Evolutionary conservation across 768 basidiomycete genomes (phyloP), one percentile per base, ranked within the genome.

Genomic region (Brasilioporus rufonigricans): DNA sequence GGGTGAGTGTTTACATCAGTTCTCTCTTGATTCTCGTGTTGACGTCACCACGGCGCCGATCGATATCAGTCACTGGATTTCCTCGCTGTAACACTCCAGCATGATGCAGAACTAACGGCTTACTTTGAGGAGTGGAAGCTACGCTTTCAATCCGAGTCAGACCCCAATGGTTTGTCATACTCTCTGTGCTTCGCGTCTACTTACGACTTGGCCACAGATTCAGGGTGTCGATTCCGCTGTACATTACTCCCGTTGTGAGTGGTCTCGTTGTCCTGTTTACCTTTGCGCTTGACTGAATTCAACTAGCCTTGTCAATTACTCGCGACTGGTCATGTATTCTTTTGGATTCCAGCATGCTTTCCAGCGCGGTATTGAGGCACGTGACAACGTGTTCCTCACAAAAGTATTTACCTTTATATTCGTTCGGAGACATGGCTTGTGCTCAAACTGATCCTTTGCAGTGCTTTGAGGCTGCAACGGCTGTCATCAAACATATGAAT

Each of bases 301-400:
- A 38, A 32, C 44, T 51, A 91, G 89, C 78, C 77, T 89, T 40
- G 85, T 87, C 53, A 81, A 76, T 27, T 92, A 91, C 62, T 87
- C 87, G 33, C 78, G 90, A 16, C 81, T 92, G 12, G 90, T 92
- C 46, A 89, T 91, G 87, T 90, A 82, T 64, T 91, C 90, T 0
- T 91, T 92, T 61, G 89, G 87, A 5, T 91, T 91, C 72, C 89
- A 92, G 59, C 86, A 91, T 61, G 89, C 89, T 2, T 90, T 82
- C 68, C 81, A 85, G 59, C 80, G 86, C 9, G 87, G 88, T 1
- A 78, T 89, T 27, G 76, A 83, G 57, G 69, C 76, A 1, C 78
- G 77, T 2, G 87, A 90, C 66, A 70, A 82, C 18, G 64, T 89
- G 21, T 87, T 87, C 68, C 84, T 91, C 57, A 80, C 75, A 52